Conservation (phyloP, 2,329 filamentous ascomycete genomes). For the Pseudogymnoascus sp. region DNA sequence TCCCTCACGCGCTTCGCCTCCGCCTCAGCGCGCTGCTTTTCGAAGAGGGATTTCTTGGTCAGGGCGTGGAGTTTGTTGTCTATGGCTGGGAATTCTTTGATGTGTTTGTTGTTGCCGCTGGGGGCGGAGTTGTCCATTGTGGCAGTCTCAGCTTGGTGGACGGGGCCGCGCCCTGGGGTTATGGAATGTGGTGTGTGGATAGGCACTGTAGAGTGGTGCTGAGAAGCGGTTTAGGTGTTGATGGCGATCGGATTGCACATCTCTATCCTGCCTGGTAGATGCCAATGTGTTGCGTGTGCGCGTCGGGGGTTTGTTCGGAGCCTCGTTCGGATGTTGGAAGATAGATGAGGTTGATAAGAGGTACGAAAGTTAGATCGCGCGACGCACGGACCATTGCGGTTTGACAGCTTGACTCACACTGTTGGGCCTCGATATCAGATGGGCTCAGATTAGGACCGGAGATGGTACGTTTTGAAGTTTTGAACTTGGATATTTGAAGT, state of each 20-base stretch:
- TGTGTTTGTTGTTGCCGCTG: slow-evolving; percentile 19
- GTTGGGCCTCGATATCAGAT: background rate
- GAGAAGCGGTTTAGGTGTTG: background rate
- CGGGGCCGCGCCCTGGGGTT: background rate
- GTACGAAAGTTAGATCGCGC: background rate
- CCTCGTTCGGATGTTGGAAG: background rate
- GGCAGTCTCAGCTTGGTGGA: background rate
- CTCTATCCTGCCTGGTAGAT: background rate
- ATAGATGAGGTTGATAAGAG: background rate
- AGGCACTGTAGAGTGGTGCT: background rate
- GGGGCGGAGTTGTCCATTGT: background rate
- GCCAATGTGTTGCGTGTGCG: background rate
- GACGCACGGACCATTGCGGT: background rate
- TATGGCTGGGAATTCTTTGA: slow-evolving; percentile 55
- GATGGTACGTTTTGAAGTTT: background rate
- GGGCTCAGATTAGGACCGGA: background rate
- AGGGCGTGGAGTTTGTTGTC: slow-evolving; percentile 71
- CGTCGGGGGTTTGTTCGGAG: background rate
- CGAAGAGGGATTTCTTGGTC: slow-evolving; percentile 77
- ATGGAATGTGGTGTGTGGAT: background rate
- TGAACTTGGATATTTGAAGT: background rate
- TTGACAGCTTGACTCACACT: background rate
- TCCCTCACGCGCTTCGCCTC: slow-evolving; percentile 81
- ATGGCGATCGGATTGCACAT: background rate
- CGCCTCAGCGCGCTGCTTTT: slow-evolving; percentile 79